Base-by-base conservation (phyloP, 768 basidiomycete genomes). In the Mycena epipterygia region DNA sequence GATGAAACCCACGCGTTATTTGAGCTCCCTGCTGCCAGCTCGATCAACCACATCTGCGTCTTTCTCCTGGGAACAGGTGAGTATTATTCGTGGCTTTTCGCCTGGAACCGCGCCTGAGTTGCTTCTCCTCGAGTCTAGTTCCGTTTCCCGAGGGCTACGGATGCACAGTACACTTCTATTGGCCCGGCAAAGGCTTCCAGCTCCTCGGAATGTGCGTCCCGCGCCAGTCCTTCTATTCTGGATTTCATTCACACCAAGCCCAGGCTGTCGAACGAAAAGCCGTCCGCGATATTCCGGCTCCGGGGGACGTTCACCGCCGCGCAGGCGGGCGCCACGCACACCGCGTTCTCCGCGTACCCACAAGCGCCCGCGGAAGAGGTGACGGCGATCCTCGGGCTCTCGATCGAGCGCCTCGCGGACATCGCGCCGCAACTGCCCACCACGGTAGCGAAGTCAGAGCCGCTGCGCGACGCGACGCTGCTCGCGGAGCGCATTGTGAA, bases 181-280 rank as follows among this genome's bases (percentile, higher is more conserved):
- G 91, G 93, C 95, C 94, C 0, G 94, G 93, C 14, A 94, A 89
- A 78, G 95, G 95, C 3, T 95, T 95, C 72, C 95, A 95, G 78
- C 79, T 96, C 30, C 83, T 97, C 12, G 95, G 95, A 76, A 93
- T 94, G 95, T 94, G 74, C 76, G 93, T 82, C 41, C 12, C 8
- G 4, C 32, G 30, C n/a, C 52, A 27, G 0, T n/a, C 21, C 37
- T 41, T 46, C 23, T 41, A 11, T 37, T 37, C 6, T 37, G 6
- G 35, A 37, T 14, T 2, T 25, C 32, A 21, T 35, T 61, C 46
- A 66, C 32, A 29, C 16, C 16, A n/a, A 17, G 7, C 37, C 16
- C 72, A 96, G 95, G 90, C 85, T 97, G 29, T 94, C 94, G 17
- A 95, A 95, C 77, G 94, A 95, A 35, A 95, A 95, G 77, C 95